These are phyloP conservation scores for Euptelea pleiosperma DNA, from an alignment of 164 flowering plant species.

Conservation along the genomic window DNA sequence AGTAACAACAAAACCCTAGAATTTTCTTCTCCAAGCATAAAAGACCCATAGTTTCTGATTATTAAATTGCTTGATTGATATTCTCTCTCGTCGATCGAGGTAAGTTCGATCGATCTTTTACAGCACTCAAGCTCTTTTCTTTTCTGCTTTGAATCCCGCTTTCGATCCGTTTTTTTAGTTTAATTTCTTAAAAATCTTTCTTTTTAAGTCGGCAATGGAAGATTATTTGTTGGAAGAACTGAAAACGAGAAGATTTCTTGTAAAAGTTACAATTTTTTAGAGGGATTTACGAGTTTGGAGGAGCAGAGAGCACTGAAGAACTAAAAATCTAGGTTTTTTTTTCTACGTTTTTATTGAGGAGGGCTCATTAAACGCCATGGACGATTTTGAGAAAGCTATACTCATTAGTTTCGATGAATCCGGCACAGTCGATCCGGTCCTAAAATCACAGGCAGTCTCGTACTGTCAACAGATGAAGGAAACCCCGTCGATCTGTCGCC, in stretches of 20 bases:
- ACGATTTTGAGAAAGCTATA: conserved; percentile 86
- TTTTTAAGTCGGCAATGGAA: too few species aligned
- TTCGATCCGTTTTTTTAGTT: too few species aligned
- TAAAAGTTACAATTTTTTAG: background rate
- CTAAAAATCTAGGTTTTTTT: background rate
- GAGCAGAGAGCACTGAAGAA: background rate
- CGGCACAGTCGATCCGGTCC: conserved; percentile 54
- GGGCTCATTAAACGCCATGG: conserved; percentile 41
- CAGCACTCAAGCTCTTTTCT: too few species aligned
- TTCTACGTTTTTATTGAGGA: background rate
- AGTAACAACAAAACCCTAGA: too few species aligned
- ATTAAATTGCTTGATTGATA: too few species aligned
- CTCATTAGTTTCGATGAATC: conserved; percentile 88
- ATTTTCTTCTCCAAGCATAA: too few species aligned
- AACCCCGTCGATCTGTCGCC: conserved; percentile 43
- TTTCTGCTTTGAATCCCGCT: too few species aligned
- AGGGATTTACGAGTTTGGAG: background rate
- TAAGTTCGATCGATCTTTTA: too few species aligned
- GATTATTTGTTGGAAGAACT: background rate
- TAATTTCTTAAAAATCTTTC: background rate
- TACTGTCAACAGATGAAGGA: conserved; percentile 69
- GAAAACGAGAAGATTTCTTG: background rate
- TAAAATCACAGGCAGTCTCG: conserved; percentile 65
- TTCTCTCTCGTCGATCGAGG: too few species aligned
- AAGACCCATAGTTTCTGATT: too few species aligned